Evolutionary conservation across 345 rosid genomes (phyloP).

Genomic region (Eucalyptus polyanthemos): DNA sequence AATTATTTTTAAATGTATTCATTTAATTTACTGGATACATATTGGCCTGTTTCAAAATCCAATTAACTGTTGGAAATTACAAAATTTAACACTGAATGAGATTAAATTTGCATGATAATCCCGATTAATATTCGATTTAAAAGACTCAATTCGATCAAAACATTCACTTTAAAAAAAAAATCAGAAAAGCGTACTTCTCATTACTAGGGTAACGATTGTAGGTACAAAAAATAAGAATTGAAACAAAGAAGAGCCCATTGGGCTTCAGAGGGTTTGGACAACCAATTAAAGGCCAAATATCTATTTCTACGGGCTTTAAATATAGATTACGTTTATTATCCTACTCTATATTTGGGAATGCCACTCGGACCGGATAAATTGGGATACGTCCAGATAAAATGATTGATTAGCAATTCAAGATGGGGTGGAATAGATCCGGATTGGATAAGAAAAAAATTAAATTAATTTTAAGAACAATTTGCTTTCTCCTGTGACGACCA

Average conservation of each 20-base stretch:
- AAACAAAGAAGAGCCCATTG: neutral
- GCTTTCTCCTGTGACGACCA: too few species aligned
- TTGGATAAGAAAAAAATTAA: too few species aligned
- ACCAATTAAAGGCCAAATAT: neutral
- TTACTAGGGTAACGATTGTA: too few species aligned
- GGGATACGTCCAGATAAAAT: too few species aligned
- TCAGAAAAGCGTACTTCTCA: too few species aligned
- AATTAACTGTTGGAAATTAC: neutral
- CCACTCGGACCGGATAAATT: fast-evolving
- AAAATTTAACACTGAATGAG: neutral
- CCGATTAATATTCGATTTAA: too few species aligned
- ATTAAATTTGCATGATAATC: neutral
- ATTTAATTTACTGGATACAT: neutral
- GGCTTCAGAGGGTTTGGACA: neutral
- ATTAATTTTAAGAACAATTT: too few species aligned
- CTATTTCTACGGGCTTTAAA: neutral
- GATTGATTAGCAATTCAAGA: too few species aligned
- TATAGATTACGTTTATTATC: too few species aligned
- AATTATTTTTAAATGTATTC: neutral
- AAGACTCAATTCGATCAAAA: too few species aligned
- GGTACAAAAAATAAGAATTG: too few species aligned
- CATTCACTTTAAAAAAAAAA: neutral
- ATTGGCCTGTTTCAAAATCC: neutral
- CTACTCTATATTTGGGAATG: fast-evolving
- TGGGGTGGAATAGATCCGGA: too few species aligned